Evolutionary conservation across 2,329 filamentous ascomycete genomes (phyloP).

Genomic region (Penicillium nordicum): DNA sequence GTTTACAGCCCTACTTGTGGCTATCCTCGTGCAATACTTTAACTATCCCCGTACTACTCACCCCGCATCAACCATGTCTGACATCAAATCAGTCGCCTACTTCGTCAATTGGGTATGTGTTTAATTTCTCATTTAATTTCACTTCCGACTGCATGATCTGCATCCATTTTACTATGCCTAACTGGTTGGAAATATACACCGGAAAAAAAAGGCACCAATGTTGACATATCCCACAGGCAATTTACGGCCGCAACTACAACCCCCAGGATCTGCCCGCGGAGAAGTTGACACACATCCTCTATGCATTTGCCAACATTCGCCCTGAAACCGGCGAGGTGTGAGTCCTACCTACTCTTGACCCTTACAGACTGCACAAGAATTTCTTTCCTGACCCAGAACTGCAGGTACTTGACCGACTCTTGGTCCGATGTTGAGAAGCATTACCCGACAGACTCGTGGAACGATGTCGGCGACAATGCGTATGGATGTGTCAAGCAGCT

Average conservation of each 20-base stretch:
- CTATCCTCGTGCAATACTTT: slow-evolving; percentile 16
- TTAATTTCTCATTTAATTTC: neutral
- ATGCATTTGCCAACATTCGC: slow-evolving; percentile 84
- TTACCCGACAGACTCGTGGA: slow-evolving; percentile 64
- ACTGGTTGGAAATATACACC: neutral
- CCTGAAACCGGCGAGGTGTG: slow-evolving; percentile 74
- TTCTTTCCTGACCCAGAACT: neutral
- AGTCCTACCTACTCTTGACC: neutral
- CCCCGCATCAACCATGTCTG: slow-evolving; percentile 23
- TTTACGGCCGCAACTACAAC: slow-evolving; percentile 78
- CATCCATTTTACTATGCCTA: neutral
- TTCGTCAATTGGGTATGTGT: slow-evolving; percentile 45
- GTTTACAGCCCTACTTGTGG: slow-evolving; percentile 14
- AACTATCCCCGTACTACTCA: slow-evolving; percentile 8
- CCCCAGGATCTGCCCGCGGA: slow-evolving; percentile 78
- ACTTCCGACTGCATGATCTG: neutral
- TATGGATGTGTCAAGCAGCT: slow-evolving; percentile 78
- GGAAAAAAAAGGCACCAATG: neutral
- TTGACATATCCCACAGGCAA: slow-evolving; percentile 54
- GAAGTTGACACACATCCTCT: slow-evolving; percentile 86
- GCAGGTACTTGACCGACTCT: slow-evolving; percentile 57
- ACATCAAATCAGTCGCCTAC: slow-evolving; percentile 40
- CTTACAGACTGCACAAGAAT: neutral
- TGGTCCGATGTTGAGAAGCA: slow-evolving; percentile 68
- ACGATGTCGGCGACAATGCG: slow-evolving; percentile 67